Evolutionary conservation across 2,329 filamentous ascomycete species (phyloP), one percentile per base, ranked within the genome.

Genomic region (Ophiocordyceps camponoti-floridani): DNA sequence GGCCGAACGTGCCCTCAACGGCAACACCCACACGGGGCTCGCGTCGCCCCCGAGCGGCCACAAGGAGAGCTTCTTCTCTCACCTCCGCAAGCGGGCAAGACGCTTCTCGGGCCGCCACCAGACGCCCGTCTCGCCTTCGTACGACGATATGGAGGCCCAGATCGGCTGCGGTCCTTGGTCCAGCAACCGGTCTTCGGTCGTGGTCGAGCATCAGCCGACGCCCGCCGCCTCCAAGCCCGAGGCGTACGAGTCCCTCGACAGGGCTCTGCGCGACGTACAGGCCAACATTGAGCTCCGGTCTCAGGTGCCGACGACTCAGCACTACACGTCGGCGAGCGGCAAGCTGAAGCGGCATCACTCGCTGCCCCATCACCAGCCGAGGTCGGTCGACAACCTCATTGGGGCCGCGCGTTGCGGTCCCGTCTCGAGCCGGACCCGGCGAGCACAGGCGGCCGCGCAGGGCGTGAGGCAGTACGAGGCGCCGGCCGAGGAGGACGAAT

Each of bases 31-130:
- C n/a, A n/a, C n/a, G 31, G 83, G 80, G 19, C 68, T 88, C 23
- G 78, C 75, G 14, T 91, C 86, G 6, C 85, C 87, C 4, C 78
- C 81, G 0, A 80, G 74, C 54, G 84, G 75, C 16, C 84, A 87
- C 46, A 93, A 93, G 58, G 91, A 98, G 61, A 86, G 91, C 62
- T 98, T 98, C 69, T 98, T 98, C 65, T 96, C 91, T 1, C 91
- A 98, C 59, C 72, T 98, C 8, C 77, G 91, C 46, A 98, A 98
- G 64, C 81, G 89, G 44, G 91, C 93, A 27, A 77, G 91, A 53
- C 76, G 91, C 52, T 80, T 98, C 48, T 98, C 91, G 26, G 91
- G 91, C 42, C 80, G 89, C 46, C 87, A 94, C 57, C 84, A 89
- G 58, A 80, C 79, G 13, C 81, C 85, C 8, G 77, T 82, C 47